Conservation (phyloP, 2,329 filamentous ascomycete species). For the Fusarium verticillioides region DNA sequence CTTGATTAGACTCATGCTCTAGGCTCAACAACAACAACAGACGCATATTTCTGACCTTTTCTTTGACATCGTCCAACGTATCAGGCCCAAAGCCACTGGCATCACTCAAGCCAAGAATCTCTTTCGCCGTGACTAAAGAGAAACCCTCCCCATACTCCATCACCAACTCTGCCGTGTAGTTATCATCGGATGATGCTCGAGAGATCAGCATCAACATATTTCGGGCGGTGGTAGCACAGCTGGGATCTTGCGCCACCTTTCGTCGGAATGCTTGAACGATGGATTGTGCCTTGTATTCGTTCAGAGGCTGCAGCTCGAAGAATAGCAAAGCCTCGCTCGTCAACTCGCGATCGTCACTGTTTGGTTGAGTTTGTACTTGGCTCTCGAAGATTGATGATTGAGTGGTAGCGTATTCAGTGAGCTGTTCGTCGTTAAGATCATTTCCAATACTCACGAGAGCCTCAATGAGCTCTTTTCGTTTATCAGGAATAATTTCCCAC, state of each 20-base stretch:
- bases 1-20: slow-evolving; percentile 20
- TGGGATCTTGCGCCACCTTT: slow-evolving; percentile 49
- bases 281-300: slow-evolving; percentile 50
- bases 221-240: slow-evolving; percentile 46
- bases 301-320: slow-evolving; percentile 50
- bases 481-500: slow-evolving; percentile 51
- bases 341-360: slow-evolving; percentile 47
- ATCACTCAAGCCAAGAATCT: slow-evolving; percentile 45
- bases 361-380: slow-evolving; percentile 43
- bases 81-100: slow-evolving; percentile 41
- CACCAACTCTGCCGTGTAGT: slow-evolving; percentile 48
- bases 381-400: slow-evolving; percentile 55
- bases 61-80: slow-evolving; percentile 42
- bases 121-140: slow-evolving; percentile 49
- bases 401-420: slow-evolving; percentile 52
- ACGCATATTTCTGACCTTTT: slow-evolving; percentile 41
- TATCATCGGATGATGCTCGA: slow-evolving; percentile 48
- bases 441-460: slow-evolving; percentile 50
- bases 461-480: slow-evolving; percentile 48
- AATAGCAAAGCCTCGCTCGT: slow-evolving; percentile 49
- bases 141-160: slow-evolving; percentile 52
- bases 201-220: slow-evolving; percentile 51
- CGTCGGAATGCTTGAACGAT: slow-evolving; percentile 51
- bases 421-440: slow-evolving; percentile 48
- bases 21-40: too few species aligned